Percentiles rank a stretch among this genome's conserved stretches.
Conservation (phyloP, 2,329 filamentous ascomycete species). For the Dactylellina leptospora region DNA sequence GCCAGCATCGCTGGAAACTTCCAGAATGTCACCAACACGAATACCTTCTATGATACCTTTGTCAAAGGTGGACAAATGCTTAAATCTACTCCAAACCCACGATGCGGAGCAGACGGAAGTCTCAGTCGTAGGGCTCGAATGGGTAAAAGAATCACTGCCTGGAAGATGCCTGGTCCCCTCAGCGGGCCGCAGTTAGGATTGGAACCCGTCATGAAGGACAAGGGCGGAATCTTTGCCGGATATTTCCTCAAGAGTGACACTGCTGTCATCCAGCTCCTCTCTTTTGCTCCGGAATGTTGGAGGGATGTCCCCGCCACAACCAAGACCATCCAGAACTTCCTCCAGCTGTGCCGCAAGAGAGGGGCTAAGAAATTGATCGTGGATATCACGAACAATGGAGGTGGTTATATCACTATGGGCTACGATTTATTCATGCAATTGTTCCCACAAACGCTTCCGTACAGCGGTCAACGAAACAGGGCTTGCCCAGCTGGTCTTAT, state of each 20-base stretch:
- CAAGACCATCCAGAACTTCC: constrained; percentile 31
- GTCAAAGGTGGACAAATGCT: constrained; percentile 44
- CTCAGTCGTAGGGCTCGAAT: constrained; percentile 11
- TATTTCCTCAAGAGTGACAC: constrained; percentile 49
- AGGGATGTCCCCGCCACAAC: constrained; percentile 41
- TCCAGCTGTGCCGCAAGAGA: constrained; percentile 59
- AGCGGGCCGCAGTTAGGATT: constrained; percentile 17
- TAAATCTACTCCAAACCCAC: constrained; percentile 12
- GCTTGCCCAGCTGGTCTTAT: constrained; percentile 62
- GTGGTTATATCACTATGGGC: constrained; percentile 69
- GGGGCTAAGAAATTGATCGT: constrained; percentile 71
- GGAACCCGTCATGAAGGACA: constrained; percentile 32
- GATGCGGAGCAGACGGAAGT: constrained; percentile 18
- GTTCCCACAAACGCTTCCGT: constrained; percentile 20
- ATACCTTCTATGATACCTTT: constrained; percentile 42
- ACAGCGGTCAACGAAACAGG: constrained; percentile 11
- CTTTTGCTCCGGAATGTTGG: constrained; percentile 42
- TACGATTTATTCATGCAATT: constrained; percentile 70
- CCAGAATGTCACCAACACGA: constrained; percentile 28
- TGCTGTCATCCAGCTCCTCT: constrained; percentile 40
- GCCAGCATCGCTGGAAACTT: constrained; percentile 45
- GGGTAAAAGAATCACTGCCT: constrained; percentile 10
- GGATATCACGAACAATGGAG: constrained; percentile 69
- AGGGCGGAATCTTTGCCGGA: constrained; percentile 45
- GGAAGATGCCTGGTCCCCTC: constrained; percentile 11